A percentile compares a stretch with the other conserved stretches of the same genome.
These are phyloP conservation scores for Lipomyces yamadae DNA, from an alignment of 805 yeast species.

Conservation along the genomic window DNA sequence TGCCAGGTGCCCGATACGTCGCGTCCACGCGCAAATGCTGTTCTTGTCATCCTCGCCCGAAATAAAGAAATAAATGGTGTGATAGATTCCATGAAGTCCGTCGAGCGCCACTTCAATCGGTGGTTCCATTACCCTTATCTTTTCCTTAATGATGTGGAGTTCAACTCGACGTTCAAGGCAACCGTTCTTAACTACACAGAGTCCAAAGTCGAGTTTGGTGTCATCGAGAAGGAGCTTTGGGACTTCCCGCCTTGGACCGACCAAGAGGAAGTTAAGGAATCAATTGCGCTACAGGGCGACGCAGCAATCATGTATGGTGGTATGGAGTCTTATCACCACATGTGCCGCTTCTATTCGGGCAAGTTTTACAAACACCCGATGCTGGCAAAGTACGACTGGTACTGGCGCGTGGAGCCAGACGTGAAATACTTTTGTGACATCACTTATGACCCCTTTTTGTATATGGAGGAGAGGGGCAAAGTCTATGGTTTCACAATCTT, in stretches of 20 bases:
- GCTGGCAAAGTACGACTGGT: constrained; percentile 78
- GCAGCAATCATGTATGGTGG: constrained; percentile 82
- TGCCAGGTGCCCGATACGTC: constrained; percentile 55
- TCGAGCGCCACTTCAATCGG: constrained; percentile 89
- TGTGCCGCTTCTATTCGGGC: constrained; percentile 94
- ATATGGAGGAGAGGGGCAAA: constrained; percentile 72
- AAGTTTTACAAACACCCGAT: constrained; percentile 78
- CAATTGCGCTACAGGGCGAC: constrained; percentile 77
- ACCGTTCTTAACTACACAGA: constrained; percentile 59
- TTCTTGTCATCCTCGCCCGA: constrained; percentile 80
- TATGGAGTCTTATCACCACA: constrained; percentile 81
- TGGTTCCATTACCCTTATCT: constrained; percentile 95
- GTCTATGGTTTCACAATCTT: constrained; percentile 84
- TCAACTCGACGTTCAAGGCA: constrained; percentile 64
- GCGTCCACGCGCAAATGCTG: constrained; percentile 73
- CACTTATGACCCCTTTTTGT: constrained; percentile 86
- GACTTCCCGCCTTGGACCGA: constrained; percentile 61
- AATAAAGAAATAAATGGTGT: constrained; percentile 83
- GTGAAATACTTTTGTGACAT: constrained; percentile 89
- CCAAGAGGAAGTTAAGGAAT: constrained; percentile 56
- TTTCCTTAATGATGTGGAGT: constrained; percentile 80
- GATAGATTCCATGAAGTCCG: constrained; percentile 65
- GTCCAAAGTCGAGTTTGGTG: constrained; percentile 74
- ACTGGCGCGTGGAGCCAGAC: constrained; percentile 96
- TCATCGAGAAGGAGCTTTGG: constrained; percentile 67